Conservation (phyloP, 2,329 filamentous ascomycete genomes). For the Ascochyta lentis region DNA sequence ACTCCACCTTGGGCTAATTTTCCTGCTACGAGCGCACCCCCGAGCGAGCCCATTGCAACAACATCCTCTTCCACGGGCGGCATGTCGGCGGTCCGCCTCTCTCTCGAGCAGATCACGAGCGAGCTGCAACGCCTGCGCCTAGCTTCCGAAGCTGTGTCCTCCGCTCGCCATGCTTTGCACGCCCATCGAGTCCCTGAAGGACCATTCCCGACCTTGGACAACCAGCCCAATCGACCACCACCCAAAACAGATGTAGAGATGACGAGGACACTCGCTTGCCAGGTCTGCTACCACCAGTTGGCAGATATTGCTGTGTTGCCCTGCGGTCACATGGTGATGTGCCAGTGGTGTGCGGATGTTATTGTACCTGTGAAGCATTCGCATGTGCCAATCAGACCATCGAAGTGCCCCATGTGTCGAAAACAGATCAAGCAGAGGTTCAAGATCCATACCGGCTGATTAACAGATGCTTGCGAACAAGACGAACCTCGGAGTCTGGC, state of each 20-base stretch:
- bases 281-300: slow-evolving; percentile 60
- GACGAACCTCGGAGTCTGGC: too few relatives aligned
- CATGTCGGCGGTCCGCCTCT: slow-evolving; percentile 22
- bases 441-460: slow-evolving; percentile 40
- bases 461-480: background rate
- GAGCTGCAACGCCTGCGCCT: slow-evolving; percentile 28
- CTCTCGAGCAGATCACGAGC: slow-evolving; percentile 26
- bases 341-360: slow-evolving; percentile 61
- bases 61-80: slow-evolving; percentile 8
- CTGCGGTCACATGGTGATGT: slow-evolving; percentile 63
- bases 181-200: slow-evolving; percentile 19
- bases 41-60: slow-evolving; percentile 1
- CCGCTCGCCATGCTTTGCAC: slow-evolving; percentile 23
- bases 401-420: slow-evolving; percentile 56
- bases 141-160: slow-evolving; percentile 23
- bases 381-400: slow-evolving; percentile 49
- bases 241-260: slow-evolving; percentile 58
- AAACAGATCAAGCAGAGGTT: slow-evolving; percentile 55
- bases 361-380: slow-evolving; percentile 54
- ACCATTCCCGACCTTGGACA: slow-evolving; percentile 51
- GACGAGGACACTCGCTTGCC: slow-evolving; percentile 59
- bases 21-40: background rate
- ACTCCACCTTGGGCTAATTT: slow-evolving; percentile 14
- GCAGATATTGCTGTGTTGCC: slow-evolving; percentile 61
- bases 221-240: slow-evolving; percentile 54